These are phyloP conservation scores for Sinapis alba DNA, from an alignment of 441 rosid species.

Conservation along the genomic window DNA sequence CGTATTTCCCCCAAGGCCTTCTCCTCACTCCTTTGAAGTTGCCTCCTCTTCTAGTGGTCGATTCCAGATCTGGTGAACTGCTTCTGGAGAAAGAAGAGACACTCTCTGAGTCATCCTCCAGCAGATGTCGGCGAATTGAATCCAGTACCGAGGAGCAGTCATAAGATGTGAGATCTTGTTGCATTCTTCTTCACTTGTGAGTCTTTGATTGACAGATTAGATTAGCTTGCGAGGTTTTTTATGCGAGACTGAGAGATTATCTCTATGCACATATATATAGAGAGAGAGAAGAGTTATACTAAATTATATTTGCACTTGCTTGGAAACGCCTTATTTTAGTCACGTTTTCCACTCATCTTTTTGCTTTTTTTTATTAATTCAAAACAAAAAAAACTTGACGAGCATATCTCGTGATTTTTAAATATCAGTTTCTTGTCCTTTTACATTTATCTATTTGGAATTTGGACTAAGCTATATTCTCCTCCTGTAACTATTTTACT, in stretches of 20 bases:
- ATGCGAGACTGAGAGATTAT: not conserved
- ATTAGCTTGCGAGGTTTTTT: not conserved
- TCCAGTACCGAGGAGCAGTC: constrained; percentile 27
- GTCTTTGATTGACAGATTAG: not conserved
- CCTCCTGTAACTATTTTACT: not conserved
- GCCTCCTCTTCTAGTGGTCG: not conserved
- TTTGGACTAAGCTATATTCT: not conserved
- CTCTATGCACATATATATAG: not conserved
- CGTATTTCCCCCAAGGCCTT: constrained; percentile 64
- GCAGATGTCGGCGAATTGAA: constrained; percentile 29
- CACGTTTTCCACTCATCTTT: constrained; percentile 16
- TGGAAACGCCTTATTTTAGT: constrained; percentile 8
- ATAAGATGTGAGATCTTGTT: not conserved
- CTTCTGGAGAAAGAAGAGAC: not conserved
- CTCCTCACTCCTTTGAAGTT: constrained; percentile 54
- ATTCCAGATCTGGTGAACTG: not conserved
- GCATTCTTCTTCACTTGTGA: constrained; percentile 7
- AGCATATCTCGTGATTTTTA: not conserved
- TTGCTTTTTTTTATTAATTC: not conserved
- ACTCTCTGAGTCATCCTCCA: constrained; percentile 33
- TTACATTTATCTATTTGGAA: not conserved
- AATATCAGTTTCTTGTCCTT: not conserved
- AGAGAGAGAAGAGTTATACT: not conserved
- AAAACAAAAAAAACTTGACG: not conserved
- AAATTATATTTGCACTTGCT: constrained; percentile 9